A percentile compares a stretch with the other conserved stretches of the same genome.
Evolutionary conservation across 2,329 filamentous ascomycete genomes (phyloP).

Genomic region (Trichoderma gracile): DNA sequence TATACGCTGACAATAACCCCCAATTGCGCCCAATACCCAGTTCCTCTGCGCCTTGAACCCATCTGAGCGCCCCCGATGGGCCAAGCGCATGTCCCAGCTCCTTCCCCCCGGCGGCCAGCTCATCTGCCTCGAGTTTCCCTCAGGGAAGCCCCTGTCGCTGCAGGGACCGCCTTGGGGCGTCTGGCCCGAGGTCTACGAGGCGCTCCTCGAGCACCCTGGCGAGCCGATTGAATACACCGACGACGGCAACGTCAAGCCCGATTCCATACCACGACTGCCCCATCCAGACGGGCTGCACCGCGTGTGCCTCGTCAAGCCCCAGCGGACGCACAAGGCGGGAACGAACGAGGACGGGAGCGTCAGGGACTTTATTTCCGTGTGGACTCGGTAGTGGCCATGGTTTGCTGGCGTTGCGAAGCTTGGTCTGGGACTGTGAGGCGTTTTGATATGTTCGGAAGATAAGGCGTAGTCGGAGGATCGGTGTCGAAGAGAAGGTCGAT

Average conservation of each 20-base stretch:
- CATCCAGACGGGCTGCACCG: conserved; percentile 44
- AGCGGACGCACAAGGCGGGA: conserved; percentile 51
- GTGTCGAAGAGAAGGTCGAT: neutral
- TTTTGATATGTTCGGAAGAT: neutral
- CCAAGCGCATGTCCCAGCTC: conserved; percentile 52
- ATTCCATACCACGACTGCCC: conserved; percentile 29
- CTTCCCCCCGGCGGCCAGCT: conserved; percentile 53
- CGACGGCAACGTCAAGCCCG: conserved; percentile 47
- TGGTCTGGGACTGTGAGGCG: neutral
- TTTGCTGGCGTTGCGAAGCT: neutral
- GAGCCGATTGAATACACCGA: conserved; percentile 61
- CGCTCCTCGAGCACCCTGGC: conserved; percentile 70
- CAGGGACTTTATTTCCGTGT: conserved; percentile 57
- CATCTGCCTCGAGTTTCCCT: conserved; percentile 75
- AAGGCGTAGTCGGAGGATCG: neutral
- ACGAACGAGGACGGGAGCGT: conserved; percentile 48
- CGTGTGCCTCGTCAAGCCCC: conserved; percentile 53
- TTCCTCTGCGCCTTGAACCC: conserved; percentile 65
- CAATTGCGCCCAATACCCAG: conserved; percentile 37
- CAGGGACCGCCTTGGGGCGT: conserved; percentile 74
- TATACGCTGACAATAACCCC: neutral
- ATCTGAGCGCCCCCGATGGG: conserved; percentile 54
- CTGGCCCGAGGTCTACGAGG: conserved; percentile 68
- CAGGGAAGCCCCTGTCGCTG: conserved; percentile 64
- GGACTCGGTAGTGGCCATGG: conserved; percentile 41